Base-by-base conservation (phyloP, 371 early-diverging fungal species). In the Apophysomyces variabilis region DNA sequence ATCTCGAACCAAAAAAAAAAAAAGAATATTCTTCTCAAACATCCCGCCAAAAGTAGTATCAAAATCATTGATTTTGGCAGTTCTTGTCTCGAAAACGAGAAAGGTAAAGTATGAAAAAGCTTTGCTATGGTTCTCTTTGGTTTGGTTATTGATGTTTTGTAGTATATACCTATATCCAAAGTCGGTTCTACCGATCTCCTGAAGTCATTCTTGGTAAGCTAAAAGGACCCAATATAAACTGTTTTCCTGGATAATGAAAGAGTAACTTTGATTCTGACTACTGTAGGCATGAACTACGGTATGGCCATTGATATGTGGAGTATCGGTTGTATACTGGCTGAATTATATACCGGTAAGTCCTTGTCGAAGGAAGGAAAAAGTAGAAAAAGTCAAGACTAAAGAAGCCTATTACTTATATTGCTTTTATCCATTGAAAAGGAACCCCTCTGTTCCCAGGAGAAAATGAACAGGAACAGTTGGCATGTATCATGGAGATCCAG, bases 271-370 rank as follows among this genome's bases (percentile, higher is more conserved):
- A 50, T 12, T 1, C 35, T 41, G 32, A 26, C 3, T 26, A 3
- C 32, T 3, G 32, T 26, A 67, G 69, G 72, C 9, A 79, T 89
- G 71, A 75, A 83, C 3, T 99, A 99, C 75, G 89, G 85, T 56
- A 91, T 87, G 68, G 86, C 94, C 2, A 95, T 99, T 66, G 99
- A 99, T 78, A 96, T 99, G 89, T 99, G 99, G 99, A 92, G 93
- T 58, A 80, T 99, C 35, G 99, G 99, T 0, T 99, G 99, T 77
- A 98, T 99, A 46, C 84, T 98, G 6, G 95, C 92, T 16, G 99
- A 99, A 72, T 84, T 99, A 18, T 86, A 91, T 60, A 91, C 92
- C 0, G 94, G 94, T 14, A 70, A 66, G 32, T 18, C 2, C 14
- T 8, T 16, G 38, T 58, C 7, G 13, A 5, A 41, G 7, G 8